phyloP scores from a whole-genome alignment of 192 early-diverging fungal genomes.

The Entrophospora sp. region DNA sequence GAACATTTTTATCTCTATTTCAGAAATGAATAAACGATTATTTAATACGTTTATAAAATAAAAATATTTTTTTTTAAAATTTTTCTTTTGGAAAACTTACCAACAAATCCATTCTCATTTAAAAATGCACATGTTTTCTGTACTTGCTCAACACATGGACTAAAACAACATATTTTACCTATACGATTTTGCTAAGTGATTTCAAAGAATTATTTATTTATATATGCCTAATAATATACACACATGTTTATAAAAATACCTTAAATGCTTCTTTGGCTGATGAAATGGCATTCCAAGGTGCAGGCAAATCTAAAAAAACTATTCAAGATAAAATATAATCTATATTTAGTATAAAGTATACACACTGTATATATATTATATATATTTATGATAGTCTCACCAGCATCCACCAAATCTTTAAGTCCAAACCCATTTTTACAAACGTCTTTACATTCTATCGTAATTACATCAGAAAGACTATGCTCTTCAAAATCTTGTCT shows the following conservation, averaged over 20 bases:
- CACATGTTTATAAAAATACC: background rate
- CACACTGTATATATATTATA: background rate
- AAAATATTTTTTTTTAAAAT: background rate
- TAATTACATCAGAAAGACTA: constrained; percentile 58
- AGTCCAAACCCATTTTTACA: constrained; percentile 81
- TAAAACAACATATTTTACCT: constrained; percentile 89
- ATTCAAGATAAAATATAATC: background rate
- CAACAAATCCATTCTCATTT: constrained; percentile 77
- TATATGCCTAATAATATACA: background rate
- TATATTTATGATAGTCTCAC: constrained; percentile 25
- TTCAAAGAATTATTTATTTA: background rate
- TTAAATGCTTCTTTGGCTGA: constrained; percentile 82
- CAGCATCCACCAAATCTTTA: constrained; percentile 61
- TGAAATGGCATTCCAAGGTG: constrained; percentile 89
- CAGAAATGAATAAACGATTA: background rate
- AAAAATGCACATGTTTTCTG: constrained; percentile 67
- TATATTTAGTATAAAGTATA: background rate
- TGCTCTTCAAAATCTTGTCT: constrained; percentile 74
- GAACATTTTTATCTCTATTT: constrained; percentile 60
- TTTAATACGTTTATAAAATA: background rate
- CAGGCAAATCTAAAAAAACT: constrained; percentile 93
- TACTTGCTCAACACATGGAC: constrained; percentile 95
- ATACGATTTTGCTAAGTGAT: constrained; percentile 45
- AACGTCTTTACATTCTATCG: constrained; percentile 75
- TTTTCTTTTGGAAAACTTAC: constrained; percentile 26